Evolutionary conservation across 1,284 basidiomycete genomes (phyloP).

Genomic region (Pseudozyma tsukubaensis): DNA sequence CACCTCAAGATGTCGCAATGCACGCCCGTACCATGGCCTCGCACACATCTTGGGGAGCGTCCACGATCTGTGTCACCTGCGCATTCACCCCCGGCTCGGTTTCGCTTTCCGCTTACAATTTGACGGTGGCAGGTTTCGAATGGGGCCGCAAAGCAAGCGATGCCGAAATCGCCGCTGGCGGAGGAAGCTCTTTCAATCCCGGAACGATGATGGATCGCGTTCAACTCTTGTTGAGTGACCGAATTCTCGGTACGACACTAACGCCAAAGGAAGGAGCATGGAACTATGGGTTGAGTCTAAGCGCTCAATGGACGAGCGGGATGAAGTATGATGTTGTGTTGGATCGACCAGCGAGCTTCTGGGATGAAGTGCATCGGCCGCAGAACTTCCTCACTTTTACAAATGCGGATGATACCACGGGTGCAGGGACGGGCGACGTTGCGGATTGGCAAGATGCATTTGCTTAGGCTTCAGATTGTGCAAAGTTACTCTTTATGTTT

Average conservation of each 20-base stretch:
- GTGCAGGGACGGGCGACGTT: conserved; percentile 31
- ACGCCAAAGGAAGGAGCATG: conserved; percentile 57
- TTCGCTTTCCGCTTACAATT: conserved; percentile 89
- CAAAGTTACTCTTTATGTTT: too few relatives aligned
- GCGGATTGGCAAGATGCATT: conserved; percentile 66
- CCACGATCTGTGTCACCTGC: conserved; percentile 90
- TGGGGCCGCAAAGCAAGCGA: conserved; percentile 92
- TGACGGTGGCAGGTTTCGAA: conserved; percentile 92
- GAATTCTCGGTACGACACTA: conserved; percentile 67
- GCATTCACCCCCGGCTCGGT: conserved; percentile 99
- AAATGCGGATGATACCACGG: conserved; percentile 31
- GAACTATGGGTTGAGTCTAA: conserved; percentile 73
- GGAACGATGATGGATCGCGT: conserved; percentile 89
- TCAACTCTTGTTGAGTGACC: conserved; percentile 92
- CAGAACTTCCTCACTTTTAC: conserved; percentile 68
- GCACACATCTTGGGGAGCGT: conserved; percentile 93
- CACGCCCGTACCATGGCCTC: conserved; percentile 97
- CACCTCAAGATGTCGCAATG: conserved; percentile 92
- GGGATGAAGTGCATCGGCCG: conserved; percentile 91
- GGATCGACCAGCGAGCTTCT: conserved; percentile 92
- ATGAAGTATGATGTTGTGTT: conserved; percentile 87
- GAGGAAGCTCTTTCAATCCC: conserved; percentile 86
- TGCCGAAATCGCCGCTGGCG: conserved; percentile 75
- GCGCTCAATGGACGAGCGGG: conserved; percentile 88
- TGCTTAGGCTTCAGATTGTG: conserved; percentile 40